Evolutionary conservation across 2,329 filamentous ascomycete genomes (phyloP).

Genomic region (Didymella lethalis): DNA sequence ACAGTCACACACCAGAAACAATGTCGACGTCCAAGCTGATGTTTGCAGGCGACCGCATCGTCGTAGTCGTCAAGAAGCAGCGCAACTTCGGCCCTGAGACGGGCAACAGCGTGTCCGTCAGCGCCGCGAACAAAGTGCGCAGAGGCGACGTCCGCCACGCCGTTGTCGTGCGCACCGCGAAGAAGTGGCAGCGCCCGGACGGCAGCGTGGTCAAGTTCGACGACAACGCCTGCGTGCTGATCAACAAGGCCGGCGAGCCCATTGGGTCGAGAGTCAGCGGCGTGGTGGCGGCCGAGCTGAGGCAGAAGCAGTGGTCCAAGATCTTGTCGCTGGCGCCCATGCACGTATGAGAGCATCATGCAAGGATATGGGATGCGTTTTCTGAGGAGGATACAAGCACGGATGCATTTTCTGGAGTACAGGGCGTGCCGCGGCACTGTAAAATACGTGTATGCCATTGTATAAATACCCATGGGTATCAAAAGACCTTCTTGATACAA

Average conservation of each 20-base stretch:
- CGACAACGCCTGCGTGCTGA: slow-evolving; percentile 96
- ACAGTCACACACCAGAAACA: not conserved
- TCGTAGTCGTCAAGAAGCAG: slow-evolving; percentile 97
- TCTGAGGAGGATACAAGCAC: not conserved
- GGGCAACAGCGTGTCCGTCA: slow-evolving; percentile 73
- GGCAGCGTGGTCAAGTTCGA: slow-evolving; percentile 92
- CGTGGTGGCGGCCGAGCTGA: slow-evolving; percentile 87
- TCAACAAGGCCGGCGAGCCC: slow-evolving; percentile 96
- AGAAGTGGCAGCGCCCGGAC: slow-evolving; percentile 86
- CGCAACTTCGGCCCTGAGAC: slow-evolving; percentile 76
- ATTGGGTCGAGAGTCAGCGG: slow-evolving; percentile 80
- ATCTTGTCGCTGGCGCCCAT: slow-evolving; percentile 93
- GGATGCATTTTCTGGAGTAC: slow-evolving; percentile 34
- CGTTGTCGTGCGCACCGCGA: slow-evolving; percentile 89
- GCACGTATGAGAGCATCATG: slow-evolving; percentile 64
- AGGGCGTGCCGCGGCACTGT: slow-evolving; percentile 30
- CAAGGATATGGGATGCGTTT: too few species aligned
- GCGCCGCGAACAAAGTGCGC: slow-evolving; percentile 88
- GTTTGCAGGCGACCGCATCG: slow-evolving; percentile 84
- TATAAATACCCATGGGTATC: slow-evolving; percentile 48
- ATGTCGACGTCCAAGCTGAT: not conserved
- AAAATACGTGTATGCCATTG: slow-evolving; percentile 42
- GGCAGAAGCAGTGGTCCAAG: slow-evolving; percentile 96
- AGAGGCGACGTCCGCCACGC: slow-evolving; percentile 96
- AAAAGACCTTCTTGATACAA: slow-evolving; percentile 25